Evolutionary conservation across 768 basidiomycete genomes (phyloP).

Genomic region (Coprinopsis cinerea): DNA sequence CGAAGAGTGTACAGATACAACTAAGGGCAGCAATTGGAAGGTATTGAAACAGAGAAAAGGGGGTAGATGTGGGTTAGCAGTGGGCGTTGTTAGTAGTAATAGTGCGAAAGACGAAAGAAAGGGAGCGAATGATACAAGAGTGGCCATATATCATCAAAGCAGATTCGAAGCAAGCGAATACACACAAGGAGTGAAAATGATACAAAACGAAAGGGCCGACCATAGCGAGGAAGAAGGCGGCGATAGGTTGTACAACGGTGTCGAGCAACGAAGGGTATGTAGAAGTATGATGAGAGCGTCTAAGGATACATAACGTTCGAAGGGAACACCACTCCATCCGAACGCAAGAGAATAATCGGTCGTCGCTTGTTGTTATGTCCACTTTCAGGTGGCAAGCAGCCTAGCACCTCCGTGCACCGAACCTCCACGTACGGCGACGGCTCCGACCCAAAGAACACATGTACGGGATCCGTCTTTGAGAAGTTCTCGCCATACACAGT

Average conservation of each 20-base stretch:
- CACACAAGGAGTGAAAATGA: not conserved
- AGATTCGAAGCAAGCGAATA: not conserved
- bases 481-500: conserved; percentile 90
- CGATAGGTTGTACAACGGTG: conserved; percentile 11
- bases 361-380: conserved; percentile 56
- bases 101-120: conserved; percentile 5
- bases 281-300: conserved; percentile 19
- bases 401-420: conserved; percentile 80
- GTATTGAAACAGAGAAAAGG: too few species aligned
- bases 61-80: too few species aligned
- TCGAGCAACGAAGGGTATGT: conserved; percentile 16
- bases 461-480: conserved; percentile 73
- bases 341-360: conserved; percentile 75
- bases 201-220: too few species aligned
- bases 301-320: conserved; percentile 78
- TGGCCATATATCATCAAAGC: not conserved
- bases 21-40: too few species aligned
- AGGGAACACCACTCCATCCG: conserved; percentile 85
- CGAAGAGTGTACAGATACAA: too few species aligned
- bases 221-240: too few species aligned
- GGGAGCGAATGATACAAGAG: not conserved
- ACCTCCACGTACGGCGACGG: conserved; percentile 85
- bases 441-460: conserved; percentile 82
- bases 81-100: not conserved
- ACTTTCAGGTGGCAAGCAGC: conserved; percentile 72